Percentiles rank a stretch among this genome's conserved stretches.
Evolutionary conservation across 345 rosid species (phyloP).

Genomic region (Clausena lansium): DNA sequence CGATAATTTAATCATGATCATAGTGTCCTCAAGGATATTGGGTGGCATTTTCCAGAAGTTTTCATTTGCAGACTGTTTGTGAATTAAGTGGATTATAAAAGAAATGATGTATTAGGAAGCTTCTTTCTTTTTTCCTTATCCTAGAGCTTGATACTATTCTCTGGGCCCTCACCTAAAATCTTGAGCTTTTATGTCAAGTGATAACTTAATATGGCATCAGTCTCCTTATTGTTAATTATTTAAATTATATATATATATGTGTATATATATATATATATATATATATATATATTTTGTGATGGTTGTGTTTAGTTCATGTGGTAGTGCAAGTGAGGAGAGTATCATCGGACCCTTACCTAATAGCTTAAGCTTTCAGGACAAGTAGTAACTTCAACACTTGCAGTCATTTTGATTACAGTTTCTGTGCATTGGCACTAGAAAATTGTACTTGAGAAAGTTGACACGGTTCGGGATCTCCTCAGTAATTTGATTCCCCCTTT

Average conservation of each 20-base stretch:
- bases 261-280: not conserved
- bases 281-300: not conserved
- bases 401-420: slow-evolving; percentile 5
- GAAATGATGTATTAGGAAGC: not conserved
- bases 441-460: not conserved
- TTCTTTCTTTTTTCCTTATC: not conserved
- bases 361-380: not conserved
- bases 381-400: not conserved
- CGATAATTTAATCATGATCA: not conserved
- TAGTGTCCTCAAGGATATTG: not conserved
- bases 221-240: not conserved
- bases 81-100: not conserved
- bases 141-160: not conserved
- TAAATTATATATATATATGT: no score
- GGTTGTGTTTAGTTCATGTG: not conserved
- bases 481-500: not conserved
- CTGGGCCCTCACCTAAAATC: no score
- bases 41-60: not conserved
- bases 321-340: not conserved
- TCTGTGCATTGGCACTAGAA: not conserved
- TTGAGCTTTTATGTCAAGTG: not conserved
- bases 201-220: not conserved
- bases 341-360: not conserved
- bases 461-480: not conserved
- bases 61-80: not conserved